phyloP scores from a whole-genome alignment of 495 filamentous ascomycete species.

The Aspergillus saccharolyticus region DNA sequence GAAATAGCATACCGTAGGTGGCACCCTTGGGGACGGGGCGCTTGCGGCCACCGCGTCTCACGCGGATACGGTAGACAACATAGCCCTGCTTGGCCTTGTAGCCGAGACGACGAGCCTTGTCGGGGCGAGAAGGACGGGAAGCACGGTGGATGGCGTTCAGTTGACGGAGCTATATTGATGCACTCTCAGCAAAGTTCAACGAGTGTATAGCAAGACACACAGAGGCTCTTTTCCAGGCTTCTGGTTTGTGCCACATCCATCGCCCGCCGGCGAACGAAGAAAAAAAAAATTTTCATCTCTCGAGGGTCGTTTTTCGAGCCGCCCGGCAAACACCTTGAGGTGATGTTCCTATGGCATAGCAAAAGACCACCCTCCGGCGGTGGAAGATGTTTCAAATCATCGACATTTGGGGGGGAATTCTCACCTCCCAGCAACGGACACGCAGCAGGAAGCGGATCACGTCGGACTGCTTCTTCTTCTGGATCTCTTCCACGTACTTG shows the following conservation, averaged over 20 bases:
- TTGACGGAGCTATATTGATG: conserved; percentile 98
- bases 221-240: conserved; percentile 17
- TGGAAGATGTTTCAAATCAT: conserved; percentile 40
- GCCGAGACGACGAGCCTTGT: conserved; percentile 98
- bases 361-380: conserved; percentile 31
- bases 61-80: conserved; percentile 98
- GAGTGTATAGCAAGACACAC: conserved; percentile 90
- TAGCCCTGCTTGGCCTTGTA: conserved; percentile 99
- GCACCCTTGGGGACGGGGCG: conserved; percentile 93
- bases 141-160: conserved; percentile 98
- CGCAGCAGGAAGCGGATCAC: conserved; percentile 98
- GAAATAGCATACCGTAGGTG: conserved; percentile 73
- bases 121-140: conserved; percentile 94
- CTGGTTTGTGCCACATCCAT: conserved; percentile 43
- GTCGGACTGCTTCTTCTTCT: conserved; percentile 99
- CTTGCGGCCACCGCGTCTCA: conserved; percentile 97
- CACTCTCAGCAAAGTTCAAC: conserved; percentile 99
- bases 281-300: conserved; percentile 1
- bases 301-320: conserved; percentile 25
- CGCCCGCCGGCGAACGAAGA: conserved; percentile 31
- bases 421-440: conserved; percentile 99
- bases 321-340: conserved; percentile 24
- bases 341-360: conserved; percentile 35
- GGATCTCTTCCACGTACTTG: conserved; percentile 99
- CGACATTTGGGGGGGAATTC: conserved; percentile 51